A percentile compares a stretch with the other conserved stretches of the same genome.
Evolutionary conservation across 352 stramenopile genomes (phyloP).

Genomic region (Peronosclerospora sorghi): DNA sequence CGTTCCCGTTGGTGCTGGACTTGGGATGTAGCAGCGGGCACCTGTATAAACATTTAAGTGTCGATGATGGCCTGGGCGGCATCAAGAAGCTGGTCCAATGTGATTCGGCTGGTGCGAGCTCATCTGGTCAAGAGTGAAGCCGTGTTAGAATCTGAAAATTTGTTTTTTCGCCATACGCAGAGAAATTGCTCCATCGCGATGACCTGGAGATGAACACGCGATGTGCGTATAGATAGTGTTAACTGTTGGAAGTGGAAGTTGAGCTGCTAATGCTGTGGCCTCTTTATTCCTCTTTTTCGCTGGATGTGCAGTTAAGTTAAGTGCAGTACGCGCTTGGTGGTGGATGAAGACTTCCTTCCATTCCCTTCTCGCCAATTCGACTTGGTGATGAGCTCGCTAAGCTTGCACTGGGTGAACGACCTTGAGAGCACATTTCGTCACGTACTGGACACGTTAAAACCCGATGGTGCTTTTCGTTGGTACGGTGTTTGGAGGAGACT

Average conservation of each 20-base stretch:
- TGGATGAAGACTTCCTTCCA: slow-evolving; percentile 90
- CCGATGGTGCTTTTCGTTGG: slow-evolving; percentile 95
- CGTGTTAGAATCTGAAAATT: not conserved
- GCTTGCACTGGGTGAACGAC: slow-evolving; percentile 97
- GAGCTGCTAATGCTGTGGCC: too few species aligned
- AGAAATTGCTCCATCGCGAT: slow-evolving; percentile 67
- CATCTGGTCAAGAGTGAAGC: not conserved
- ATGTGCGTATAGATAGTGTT: slow-evolving; percentile 4
- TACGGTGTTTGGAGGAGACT: slow-evolving; percentile 91
- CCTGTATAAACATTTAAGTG: slow-evolving; percentile 72
- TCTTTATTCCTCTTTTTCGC: not conserved
- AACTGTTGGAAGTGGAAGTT: not conserved
- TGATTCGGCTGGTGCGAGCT: slow-evolving; percentile 39
- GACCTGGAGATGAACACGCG: slow-evolving; percentile 15
- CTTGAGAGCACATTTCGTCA: slow-evolving; percentile 78
- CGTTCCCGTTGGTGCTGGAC: slow-evolving; percentile 71
- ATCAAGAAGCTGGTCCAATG: slow-evolving; percentile 71
- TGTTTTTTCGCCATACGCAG: slow-evolving; percentile 10
- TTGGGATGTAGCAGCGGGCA: slow-evolving; percentile 70
- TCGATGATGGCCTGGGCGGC: slow-evolving; percentile 58
- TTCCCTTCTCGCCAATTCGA: slow-evolving; percentile 94
- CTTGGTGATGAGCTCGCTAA: slow-evolving; percentile 90
- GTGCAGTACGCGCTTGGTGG: slow-evolving; percentile 65
- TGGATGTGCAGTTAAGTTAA: slow-evolving; percentile 33
- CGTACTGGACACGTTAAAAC: slow-evolving; percentile 86